A percentile compares a stretch with the other conserved stretches of the same genome.
phyloP scores from a whole-genome alignment of 345 rosid genomes.

The Eucalyptus pauciflora region DNA sequence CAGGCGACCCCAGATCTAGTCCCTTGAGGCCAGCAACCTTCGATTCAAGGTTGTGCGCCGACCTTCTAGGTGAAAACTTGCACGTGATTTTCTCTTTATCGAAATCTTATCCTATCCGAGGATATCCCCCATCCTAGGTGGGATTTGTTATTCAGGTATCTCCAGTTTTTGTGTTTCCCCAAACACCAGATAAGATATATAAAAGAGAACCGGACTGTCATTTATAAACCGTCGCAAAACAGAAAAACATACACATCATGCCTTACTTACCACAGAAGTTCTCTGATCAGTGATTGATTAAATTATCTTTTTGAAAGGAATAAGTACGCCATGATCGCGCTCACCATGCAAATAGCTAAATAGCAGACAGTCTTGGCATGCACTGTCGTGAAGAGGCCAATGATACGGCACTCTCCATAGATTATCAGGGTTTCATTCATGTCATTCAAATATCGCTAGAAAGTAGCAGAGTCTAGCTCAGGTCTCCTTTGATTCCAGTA shows the following conservation, averaged over 20 bases:
- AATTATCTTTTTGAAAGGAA: not conserved
- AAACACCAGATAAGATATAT: not conserved
- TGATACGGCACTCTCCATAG: not conserved
- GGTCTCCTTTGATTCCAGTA: not conserved
- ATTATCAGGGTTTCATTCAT: not conserved
- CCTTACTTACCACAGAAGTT: not conserved
- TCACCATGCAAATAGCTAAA: not conserved
- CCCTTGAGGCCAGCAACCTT: not conserved
- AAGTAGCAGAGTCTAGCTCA: not conserved
- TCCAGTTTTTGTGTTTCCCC: not conserved
- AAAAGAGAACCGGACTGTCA: not conserved
- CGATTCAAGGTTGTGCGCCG: not conserved
- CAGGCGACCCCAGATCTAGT: not conserved
- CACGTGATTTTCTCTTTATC: not conserved
- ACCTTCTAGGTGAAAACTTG: not conserved
- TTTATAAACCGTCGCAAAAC: not conserved
- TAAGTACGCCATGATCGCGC: not conserved
- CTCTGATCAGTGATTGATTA: not conserved
- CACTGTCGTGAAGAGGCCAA: not conserved
- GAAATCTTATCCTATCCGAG: not conserved
- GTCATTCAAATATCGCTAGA: not conserved
- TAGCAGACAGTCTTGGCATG: not conserved
- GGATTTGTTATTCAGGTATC: too few relatives aligned
- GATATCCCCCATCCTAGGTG: not conserved
- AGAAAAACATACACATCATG: not conserved